Base-by-base conservation (phyloP, 176 grass and related monocot genomes). In the Saccharum spontaneum region DNA sequence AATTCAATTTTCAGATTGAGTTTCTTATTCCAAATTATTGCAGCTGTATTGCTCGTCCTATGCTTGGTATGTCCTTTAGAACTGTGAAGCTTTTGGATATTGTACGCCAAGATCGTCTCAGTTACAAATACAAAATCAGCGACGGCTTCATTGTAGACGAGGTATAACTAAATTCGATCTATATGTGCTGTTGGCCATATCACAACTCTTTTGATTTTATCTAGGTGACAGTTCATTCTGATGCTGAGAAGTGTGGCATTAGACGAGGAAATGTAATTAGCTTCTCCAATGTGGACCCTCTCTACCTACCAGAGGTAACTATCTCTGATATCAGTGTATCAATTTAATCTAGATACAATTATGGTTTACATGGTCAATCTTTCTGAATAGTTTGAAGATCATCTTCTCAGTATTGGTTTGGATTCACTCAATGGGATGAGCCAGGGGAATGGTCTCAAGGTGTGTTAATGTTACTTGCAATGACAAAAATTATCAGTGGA, bases 91-190 rank as follows among this genome's bases (percentile, higher is more conserved):
- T 52, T 50, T 17, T 52, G 26, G 72, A 50, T 30, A 50, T 75
- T 18, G 26, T 8, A 50, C 45, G 26, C 16, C 26, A 20, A 30
- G 45, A 52, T 30, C 3, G 10, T 16, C 71, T 75, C 24, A 2
- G 15, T 33, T 75, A 31, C 71, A 75, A 20, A 75, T 49, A 75
- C 6, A 15, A 15, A 3, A 48, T 75, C 72, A 52, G 9, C 1
- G 10, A 52, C 1, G 72, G 72, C 18, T 75, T 75, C 45, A 75
- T 75, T 26, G 71, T 75, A 30, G 43, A 75, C 31, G 26, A 33
- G 44, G 71, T 50, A 73, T 73, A 73, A 46, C 40, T 73, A n/a
- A 73, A 73, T 71, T 66, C 13, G 30, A 34, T 66, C n/a, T 33
- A 33, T 66, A 66, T 34, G 30, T 39, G 7, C 8, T 69, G 34